phyloP scores from a whole-genome alignment of 2,329 filamentous ascomycete genomes.

The Ophiostoma quercus region DNA sequence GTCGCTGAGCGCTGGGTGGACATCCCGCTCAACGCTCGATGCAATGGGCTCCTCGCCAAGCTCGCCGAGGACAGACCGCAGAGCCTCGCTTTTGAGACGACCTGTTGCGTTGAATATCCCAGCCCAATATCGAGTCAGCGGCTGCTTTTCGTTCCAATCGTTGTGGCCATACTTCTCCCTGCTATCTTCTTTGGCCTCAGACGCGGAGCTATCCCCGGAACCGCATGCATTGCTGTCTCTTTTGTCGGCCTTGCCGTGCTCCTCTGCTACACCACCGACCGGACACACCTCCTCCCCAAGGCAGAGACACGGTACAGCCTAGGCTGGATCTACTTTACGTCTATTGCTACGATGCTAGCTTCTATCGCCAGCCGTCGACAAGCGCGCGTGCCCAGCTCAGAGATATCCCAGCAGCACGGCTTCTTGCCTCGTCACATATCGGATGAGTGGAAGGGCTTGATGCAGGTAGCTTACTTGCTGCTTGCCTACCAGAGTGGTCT shows the following conservation, averaged over 20 bases:
- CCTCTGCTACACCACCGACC: slow-evolving; percentile 51
- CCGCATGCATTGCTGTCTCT: not conserved
- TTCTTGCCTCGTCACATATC: slow-evolving; percentile 53
- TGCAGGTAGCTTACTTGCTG: slow-evolving; percentile 51
- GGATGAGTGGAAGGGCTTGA: slow-evolving; percentile 63
- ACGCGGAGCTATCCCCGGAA: not conserved
- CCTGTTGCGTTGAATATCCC: slow-evolving; percentile 48
- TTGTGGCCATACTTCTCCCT: not conserved
- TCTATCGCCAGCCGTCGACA: slow-evolving; percentile 1
- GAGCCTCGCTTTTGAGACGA: slow-evolving; percentile 39
- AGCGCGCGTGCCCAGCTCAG: not conserved
- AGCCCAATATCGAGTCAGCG: slow-evolving; percentile 36
- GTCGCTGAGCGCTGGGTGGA: slow-evolving; percentile 47
- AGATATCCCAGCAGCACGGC: slow-evolving; percentile 5
- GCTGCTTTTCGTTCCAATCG: slow-evolving; percentile 20
- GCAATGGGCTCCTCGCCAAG: slow-evolving; percentile 44
- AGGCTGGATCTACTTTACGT: slow-evolving; percentile 31
- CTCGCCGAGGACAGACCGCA: slow-evolving; percentile 30
- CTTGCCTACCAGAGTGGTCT: slow-evolving; percentile 52
- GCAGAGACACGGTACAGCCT: slow-evolving; percentile 37
- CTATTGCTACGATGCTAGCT: slow-evolving; percentile 24
- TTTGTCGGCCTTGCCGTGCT: slow-evolving; percentile 18
- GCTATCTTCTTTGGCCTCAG: not conserved
- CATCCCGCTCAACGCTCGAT: slow-evolving; percentile 49
- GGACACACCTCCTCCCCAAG: slow-evolving; percentile 51